Conservation (phyloP, 179 eudicot genomes). For the Amaranthus tricolor region DNA sequence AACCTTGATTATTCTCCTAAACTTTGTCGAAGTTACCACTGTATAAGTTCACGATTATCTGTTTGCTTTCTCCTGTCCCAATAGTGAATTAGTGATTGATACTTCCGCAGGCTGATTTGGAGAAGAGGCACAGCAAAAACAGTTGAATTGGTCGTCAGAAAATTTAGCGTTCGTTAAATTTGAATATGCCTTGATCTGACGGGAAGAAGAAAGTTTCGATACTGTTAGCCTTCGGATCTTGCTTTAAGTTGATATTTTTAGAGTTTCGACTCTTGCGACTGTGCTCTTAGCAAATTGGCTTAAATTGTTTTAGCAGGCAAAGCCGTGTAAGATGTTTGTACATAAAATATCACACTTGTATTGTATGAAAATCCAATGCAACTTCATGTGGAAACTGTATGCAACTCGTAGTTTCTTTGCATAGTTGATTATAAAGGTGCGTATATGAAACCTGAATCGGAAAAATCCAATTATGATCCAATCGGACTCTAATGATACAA, state of each 20-base stretch:
- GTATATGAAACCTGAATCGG: too few species aligned
- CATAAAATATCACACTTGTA: too few species aligned
- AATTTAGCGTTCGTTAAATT: background rate
- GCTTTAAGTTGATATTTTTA: background rate
- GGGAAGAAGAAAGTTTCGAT: constrained; percentile 1
- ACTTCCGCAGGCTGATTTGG: constrained; percentile 30
- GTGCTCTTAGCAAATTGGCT: background rate
- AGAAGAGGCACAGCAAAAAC: constrained; percentile 10
- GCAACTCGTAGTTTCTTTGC: too few species aligned
- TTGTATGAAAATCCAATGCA: too few species aligned
- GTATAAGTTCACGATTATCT: background rate
- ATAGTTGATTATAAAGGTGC: too few species aligned
- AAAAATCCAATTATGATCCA: too few species aligned
- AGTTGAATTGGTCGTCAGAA: background rate
- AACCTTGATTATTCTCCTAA: background rate
- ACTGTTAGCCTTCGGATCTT: background rate
- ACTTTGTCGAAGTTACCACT: background rate
- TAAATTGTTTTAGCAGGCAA: too few species aligned
- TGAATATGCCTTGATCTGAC: background rate
- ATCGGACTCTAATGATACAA: too few species aligned
- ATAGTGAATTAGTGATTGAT: background rate
- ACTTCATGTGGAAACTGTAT: too few species aligned
- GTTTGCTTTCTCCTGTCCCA: background rate
- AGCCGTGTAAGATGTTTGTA: too few species aligned
- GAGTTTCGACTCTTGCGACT: background rate